Evolutionary conservation across 331 rosid genomes (phyloP).

Genomic region (Acacia concinna): DNA sequence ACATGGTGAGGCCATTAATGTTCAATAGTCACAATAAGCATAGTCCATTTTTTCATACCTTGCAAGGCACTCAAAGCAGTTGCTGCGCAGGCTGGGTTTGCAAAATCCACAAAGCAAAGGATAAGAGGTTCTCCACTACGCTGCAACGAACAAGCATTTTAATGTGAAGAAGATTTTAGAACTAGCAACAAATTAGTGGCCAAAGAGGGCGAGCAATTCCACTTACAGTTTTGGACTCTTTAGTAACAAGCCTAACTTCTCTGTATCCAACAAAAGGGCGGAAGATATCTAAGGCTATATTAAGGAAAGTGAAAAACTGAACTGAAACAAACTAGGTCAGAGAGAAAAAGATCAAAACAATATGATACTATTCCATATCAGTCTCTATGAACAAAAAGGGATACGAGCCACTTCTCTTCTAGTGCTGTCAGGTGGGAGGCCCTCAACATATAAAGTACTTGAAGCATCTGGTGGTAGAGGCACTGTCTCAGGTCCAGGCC

Average conservation of each 20-base stretch:
- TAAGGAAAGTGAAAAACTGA: conserved; percentile 39
- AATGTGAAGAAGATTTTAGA: conserved; percentile 5
- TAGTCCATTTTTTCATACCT: conserved; percentile 47
- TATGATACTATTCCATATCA: not conserved
- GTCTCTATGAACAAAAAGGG: conserved; percentile 48
- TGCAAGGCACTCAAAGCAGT: conserved; percentile 91
- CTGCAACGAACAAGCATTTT: conserved; percentile 49
- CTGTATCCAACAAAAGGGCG: conserved; percentile 96
- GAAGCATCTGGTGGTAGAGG: conserved; percentile 89
- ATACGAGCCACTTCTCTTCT: conserved; percentile 94
- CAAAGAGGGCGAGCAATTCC: conserved; percentile 15
- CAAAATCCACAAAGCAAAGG: conserved; percentile 93
- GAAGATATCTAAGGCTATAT: conserved; percentile 61
- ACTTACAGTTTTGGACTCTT: conserved; percentile 85
- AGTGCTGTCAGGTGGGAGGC: conserved; percentile 85
- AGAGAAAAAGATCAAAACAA: not conserved
- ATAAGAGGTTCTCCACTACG: conserved; percentile 90
- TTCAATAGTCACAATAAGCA: not conserved
- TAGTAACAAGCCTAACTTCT: conserved; percentile 88
- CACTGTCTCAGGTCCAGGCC: conserved; percentile 69
- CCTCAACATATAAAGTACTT: conserved; percentile 87
- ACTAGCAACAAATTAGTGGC: conserved; percentile 21
- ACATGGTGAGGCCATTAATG: not conserved
- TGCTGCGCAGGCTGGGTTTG: conserved; percentile 84
- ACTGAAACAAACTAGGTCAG: not conserved